Evolutionary conservation across 2,329 filamentous ascomycete species (phyloP), one percentile per base, ranked within the genome.

Genomic region (Tolypocladium ovalisporum): DNA sequence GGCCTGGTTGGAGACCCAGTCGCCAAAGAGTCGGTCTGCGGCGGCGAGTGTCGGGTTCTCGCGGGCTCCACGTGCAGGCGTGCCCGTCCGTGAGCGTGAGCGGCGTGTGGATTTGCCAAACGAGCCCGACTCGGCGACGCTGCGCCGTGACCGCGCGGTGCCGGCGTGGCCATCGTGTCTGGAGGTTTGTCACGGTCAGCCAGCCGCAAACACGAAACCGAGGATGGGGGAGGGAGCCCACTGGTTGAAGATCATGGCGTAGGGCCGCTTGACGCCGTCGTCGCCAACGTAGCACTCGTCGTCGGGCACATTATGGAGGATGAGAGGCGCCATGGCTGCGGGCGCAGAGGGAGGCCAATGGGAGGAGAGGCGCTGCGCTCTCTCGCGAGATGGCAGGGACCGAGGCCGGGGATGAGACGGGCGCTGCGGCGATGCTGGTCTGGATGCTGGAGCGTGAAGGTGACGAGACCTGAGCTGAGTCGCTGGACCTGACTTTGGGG

Each of bases 221-320:
- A 2, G 35, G 29, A 24, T n/a, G 12, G 34, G 17, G 34, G 15
- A 19, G 39, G 17, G 54, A 32, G 58, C 79, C 59, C 77, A 86
- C 83, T 83, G 80, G 65, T 82, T 79, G 65, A 83, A 85, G 40
- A 85, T 77, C 78, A 87, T 83, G 60, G 83, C 84, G 67, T 86
- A 87, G 2, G 84, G 84, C 60, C 84, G 75, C 68, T 82, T 81
- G 61, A 86, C 68, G 60, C 84, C 84, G 71, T 87, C 84, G 56
- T 85, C 82, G 58, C 84, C 84, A 7, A 83, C 73, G 67, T 86
- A 87, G 54, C 84, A 80, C 67, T 87, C 84, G 54, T 87, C 84
- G 62, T 87, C 84, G 57, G 84, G 83, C 61, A 87, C 84, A 67
- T 86, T 86, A 67, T 87, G 84, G 37, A 87, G 74, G 65, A 87